Evolutionary conservation across 2,329 filamentous ascomycete species (phyloP).

Genomic region (Venturia asperata): DNA sequence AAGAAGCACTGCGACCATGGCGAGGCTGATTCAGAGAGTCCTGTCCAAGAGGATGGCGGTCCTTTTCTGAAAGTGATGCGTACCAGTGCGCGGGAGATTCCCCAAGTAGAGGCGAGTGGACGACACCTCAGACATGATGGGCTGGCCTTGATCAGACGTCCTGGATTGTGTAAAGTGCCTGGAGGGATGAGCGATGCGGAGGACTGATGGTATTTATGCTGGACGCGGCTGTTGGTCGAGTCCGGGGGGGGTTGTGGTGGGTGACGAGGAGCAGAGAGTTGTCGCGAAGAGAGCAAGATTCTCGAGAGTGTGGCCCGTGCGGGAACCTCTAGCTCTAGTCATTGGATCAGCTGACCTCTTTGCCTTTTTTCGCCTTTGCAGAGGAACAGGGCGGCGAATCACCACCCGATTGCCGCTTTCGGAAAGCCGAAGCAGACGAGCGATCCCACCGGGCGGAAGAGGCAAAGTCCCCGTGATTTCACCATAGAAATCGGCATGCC

Average conservation of each 20-base stretch:
- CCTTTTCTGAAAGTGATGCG: constrained; percentile 34
- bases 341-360: no score
- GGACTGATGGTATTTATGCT: constrained; percentile 1
- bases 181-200: not conserved
- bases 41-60: constrained; percentile 19
- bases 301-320: no score
- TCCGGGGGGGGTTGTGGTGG: not conserved
- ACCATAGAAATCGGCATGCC: not conserved
- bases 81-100: constrained; percentile 95
- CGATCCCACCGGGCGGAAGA: not conserved
- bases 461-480: not conserved
- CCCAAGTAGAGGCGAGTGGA: constrained; percentile 94
- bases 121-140: constrained; percentile 74
- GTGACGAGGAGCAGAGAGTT: not conserved
- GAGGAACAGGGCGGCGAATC: not conserved
- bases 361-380: no score
- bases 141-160: constrained; percentile 9
- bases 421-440: not conserved
- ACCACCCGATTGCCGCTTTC: not conserved
- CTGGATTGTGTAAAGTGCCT: not conserved
- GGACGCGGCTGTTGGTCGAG: not conserved
- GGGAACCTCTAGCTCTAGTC: no score
- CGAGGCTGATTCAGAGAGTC: constrained; percentile 9
- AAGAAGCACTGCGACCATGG: not conserved
- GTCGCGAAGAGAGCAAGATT: not conserved